These are phyloP conservation scores for Mycosarcoma maydis DNA, from an alignment of 1,284 basidiomycete species.

Conservation along the genomic window DNA sequence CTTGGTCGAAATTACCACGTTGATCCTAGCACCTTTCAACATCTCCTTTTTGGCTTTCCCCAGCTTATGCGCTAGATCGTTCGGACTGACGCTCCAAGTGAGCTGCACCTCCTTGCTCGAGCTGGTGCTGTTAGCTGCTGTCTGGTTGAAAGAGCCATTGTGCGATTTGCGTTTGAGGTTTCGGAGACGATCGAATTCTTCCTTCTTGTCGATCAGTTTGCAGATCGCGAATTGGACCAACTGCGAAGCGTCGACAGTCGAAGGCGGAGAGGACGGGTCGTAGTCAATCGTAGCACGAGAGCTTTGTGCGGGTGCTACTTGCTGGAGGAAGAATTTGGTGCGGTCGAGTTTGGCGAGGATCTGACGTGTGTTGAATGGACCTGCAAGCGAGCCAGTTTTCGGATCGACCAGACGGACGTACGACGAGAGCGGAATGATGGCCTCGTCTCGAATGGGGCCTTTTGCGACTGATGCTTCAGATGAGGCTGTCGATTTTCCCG, in stretches of 20 bases:
- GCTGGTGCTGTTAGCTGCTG: background rate
- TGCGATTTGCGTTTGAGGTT: conserved; percentile 34
- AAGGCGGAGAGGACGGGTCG: conserved; percentile 5
- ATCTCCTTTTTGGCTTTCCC: conserved; percentile 46
- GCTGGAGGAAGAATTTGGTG: conserved; percentile 48
- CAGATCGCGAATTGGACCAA: conserved; percentile 62
- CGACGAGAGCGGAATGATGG: conserved; percentile 19
- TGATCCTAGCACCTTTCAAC: conserved; percentile 34
- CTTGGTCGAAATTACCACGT: conserved; percentile 39
- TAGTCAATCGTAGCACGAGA: conserved; percentile 11
- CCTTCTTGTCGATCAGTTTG: conserved; percentile 68
- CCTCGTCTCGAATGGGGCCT: conserved; percentile 36
- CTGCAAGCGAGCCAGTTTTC: conserved; percentile 48
- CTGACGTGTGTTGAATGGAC: conserved; percentile 37
- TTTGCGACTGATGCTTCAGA: background rate
- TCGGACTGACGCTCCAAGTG: conserved; percentile 50
- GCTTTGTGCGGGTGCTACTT: conserved; percentile 45
- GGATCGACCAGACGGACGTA: conserved; percentile 58
- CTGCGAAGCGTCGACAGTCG: conserved; percentile 2
- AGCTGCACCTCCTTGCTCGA: conserved; percentile 53
- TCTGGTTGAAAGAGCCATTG: background rate
- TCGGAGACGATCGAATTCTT: conserved; percentile 57
- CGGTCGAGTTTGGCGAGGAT: conserved; percentile 57
- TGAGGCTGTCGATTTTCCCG: conserved; percentile 1
- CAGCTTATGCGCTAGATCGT: conserved; percentile 60